phyloP scores from a whole-genome alignment of 495 filamentous ascomycete genomes.

The Xylaria scruposa region DNA sequence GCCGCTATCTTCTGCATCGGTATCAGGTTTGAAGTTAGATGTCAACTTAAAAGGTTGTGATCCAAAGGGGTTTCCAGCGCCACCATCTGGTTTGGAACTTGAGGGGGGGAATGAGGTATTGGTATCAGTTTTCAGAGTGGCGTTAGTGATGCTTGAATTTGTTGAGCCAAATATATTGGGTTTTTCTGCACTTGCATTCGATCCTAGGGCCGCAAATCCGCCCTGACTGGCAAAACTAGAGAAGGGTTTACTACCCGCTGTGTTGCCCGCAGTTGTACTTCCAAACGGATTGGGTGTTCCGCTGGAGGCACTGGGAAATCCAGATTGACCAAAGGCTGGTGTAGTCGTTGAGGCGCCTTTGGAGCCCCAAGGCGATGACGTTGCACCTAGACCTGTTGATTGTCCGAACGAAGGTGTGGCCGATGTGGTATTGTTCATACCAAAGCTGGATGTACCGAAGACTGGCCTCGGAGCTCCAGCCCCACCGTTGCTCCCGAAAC shows the following conservation, averaged over 20 bases:
- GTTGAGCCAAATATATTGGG: conserved; percentile 59
- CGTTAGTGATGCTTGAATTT: conserved; percentile 44
- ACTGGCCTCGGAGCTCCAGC: conserved; percentile 55
- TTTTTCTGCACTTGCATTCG: conserved; percentile 39
- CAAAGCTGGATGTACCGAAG: conserved; percentile 49
- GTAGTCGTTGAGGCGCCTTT: conserved; percentile 37
- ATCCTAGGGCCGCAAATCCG: conserved; percentile 59
- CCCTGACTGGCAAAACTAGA: conserved; percentile 64
- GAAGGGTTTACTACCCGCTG: conserved; percentile 56
- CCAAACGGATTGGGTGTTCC: conserved; percentile 42
- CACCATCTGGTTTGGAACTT: conserved; percentile 51
- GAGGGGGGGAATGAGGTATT: conserved; percentile 47
- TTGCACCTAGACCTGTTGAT: conserved; percentile 46
- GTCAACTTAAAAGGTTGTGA: conserved; percentile 72
- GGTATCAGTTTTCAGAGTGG: conserved; percentile 50
- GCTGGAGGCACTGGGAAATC: conserved; percentile 35
- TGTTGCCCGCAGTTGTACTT: conserved; percentile 26
- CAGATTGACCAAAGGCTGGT: conserved; percentile 50
- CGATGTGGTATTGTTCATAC: conserved; percentile 38
- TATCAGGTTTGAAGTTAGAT: conserved; percentile 82
- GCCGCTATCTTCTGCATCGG: conserved; percentile 64
- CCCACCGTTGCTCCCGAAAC: conserved; percentile 50
- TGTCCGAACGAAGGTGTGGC: conserved; percentile 60
- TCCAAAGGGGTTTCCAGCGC: conserved; percentile 58
- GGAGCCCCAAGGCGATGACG: conserved; percentile 51